These are phyloP conservation scores for Cryptococcus sp. DNA, from an alignment of 1,284 basidiomycete genomes.

Conservation along the genomic window DNA sequence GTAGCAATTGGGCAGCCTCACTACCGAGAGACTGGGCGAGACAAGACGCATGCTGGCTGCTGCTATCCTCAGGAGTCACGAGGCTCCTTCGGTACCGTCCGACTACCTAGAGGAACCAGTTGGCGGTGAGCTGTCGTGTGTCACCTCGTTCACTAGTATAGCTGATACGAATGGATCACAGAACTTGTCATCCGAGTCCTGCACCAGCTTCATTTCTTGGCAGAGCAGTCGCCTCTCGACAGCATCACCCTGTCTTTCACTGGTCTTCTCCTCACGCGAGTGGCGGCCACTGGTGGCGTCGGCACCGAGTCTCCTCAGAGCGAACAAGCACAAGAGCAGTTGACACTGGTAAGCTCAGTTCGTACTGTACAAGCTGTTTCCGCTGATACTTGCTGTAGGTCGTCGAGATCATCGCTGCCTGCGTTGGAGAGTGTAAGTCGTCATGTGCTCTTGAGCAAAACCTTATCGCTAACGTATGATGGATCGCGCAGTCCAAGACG, in stretches of 20 bases:
- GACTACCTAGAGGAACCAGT: slow-evolving; percentile 72
- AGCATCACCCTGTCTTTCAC: slow-evolving; percentile 80
- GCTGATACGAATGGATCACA: slow-evolving; percentile 37
- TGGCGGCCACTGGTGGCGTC: slow-evolving; percentile 72
- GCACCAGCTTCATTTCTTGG: slow-evolving; percentile 79
- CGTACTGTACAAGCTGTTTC: neutral
- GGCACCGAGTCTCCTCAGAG: slow-evolving; percentile 59
- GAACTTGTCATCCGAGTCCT: slow-evolving; percentile 82
- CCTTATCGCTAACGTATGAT: neutral
- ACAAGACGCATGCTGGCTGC: slow-evolving; percentile 73
- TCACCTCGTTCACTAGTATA: neutral
- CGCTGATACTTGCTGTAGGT: slow-evolving; percentile 36
- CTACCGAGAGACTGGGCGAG: slow-evolving; percentile 68
- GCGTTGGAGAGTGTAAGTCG: slow-evolving; percentile 76
- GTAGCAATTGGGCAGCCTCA: slow-evolving; percentile 34
- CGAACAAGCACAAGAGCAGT: slow-evolving; percentile 83
- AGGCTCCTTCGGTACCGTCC: slow-evolving; percentile 68
- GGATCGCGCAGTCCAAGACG: slow-evolving; percentile 61
- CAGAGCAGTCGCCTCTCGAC: slow-evolving; percentile 81
- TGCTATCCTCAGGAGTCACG: slow-evolving; percentile 72
- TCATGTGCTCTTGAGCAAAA: slow-evolving; percentile 9
- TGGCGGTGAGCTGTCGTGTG: slow-evolving; percentile 58
- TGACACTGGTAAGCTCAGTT: slow-evolving; percentile 62
- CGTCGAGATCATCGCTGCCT: slow-evolving; percentile 83
- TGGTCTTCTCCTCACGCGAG: slow-evolving; percentile 72